These are phyloP conservation scores for Magnusiomyces suaveolens DNA, from an alignment of 1,139 yeast genomes.

Conservation along the genomic window DNA sequence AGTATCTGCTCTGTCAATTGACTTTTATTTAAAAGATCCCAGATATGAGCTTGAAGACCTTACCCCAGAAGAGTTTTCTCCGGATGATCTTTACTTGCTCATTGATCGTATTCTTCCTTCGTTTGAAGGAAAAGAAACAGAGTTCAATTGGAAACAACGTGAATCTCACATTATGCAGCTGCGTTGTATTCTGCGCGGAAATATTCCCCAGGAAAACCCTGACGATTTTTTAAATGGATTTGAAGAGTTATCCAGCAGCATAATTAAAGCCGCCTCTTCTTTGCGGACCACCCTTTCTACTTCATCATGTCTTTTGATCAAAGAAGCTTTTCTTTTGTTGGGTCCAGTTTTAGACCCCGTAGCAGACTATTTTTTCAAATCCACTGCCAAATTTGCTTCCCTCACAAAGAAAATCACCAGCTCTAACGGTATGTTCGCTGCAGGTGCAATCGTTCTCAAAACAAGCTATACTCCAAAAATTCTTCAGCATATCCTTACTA, in stretches of 20 bases:
- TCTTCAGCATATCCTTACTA: slow-evolving; percentile 42
- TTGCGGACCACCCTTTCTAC: slow-evolving; percentile 75
- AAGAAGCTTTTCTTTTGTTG: slow-evolving; percentile 53
- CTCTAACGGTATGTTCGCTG: slow-evolving; percentile 57
- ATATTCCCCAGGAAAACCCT: slow-evolving; percentile 36
- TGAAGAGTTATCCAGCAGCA: slow-evolving; percentile 46
- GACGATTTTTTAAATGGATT: slow-evolving; percentile 39
- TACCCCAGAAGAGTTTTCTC: slow-evolving; percentile 26
- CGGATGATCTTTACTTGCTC: slow-evolving; percentile 32
- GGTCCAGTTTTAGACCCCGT: slow-evolving; percentile 46
- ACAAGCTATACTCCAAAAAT: slow-evolving; percentile 47
- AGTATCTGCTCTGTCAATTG: slow-evolving; percentile 16
- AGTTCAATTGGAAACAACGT: slow-evolving; percentile 72
- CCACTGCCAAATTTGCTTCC: slow-evolving; percentile 54
- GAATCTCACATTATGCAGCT: slow-evolving; percentile 52
- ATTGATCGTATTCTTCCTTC: slow-evolving; percentile 33
- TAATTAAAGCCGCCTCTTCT: slow-evolving; percentile 60
- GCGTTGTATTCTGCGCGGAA: slow-evolving; percentile 55
- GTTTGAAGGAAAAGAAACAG: slow-evolving; percentile 79
- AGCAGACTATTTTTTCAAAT: slow-evolving; percentile 51
- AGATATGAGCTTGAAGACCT: slow-evolving; percentile 29
- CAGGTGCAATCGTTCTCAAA: slow-evolving; percentile 52
- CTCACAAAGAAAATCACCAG: slow-evolving; percentile 76
- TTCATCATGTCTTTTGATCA: slow-evolving; percentile 68
- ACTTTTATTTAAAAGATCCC: slow-evolving; percentile 22